Conservation (phyloP, 2,329 filamentous ascomycete species). For the Sclerotinia sclerotiorum region DNA sequence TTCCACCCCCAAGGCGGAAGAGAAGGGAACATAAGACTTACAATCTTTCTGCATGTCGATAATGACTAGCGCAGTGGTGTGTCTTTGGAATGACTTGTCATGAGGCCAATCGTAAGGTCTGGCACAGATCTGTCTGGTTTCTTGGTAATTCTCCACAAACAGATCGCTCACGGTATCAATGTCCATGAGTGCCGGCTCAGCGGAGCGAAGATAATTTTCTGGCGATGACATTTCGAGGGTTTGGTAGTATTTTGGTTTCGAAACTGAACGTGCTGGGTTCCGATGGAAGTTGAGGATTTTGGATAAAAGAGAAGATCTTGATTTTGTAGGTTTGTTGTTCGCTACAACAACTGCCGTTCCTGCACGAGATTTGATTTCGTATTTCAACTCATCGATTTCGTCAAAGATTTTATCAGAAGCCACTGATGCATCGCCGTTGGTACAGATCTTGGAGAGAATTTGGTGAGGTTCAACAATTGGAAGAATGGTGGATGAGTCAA, state of each 20-base stretch:
- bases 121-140: conserved; percentile 26
- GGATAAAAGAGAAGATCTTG: neutral
- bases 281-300: conserved; percentile 17
- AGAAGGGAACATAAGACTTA: conserved; percentile 30
- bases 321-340: neutral
- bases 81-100: conserved; percentile 42
- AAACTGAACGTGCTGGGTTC: neutral
- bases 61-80: conserved; percentile 51
- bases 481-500: neutral
- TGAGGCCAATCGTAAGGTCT: conserved; percentile 46
- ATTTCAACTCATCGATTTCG: conserved; percentile 22
- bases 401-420: conserved; percentile 16
- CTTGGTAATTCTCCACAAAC: conserved; percentile 19
- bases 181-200: neutral
- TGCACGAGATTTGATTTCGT: conserved; percentile 11
- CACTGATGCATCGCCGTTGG: conserved; percentile 12
- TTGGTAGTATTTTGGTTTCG: neutral
- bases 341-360: neutral
- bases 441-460: neutral
- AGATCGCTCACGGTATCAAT: neutral
- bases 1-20: neutral
- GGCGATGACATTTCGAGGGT: neutral
- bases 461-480: conserved; percentile 1
- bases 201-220: neutral
- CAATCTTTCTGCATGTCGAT: conserved; percentile 59